These are phyloP conservation scores for Aspergillus felis DNA, from an alignment of 2,329 filamentous ascomycete genomes.

Conservation along the genomic window DNA sequence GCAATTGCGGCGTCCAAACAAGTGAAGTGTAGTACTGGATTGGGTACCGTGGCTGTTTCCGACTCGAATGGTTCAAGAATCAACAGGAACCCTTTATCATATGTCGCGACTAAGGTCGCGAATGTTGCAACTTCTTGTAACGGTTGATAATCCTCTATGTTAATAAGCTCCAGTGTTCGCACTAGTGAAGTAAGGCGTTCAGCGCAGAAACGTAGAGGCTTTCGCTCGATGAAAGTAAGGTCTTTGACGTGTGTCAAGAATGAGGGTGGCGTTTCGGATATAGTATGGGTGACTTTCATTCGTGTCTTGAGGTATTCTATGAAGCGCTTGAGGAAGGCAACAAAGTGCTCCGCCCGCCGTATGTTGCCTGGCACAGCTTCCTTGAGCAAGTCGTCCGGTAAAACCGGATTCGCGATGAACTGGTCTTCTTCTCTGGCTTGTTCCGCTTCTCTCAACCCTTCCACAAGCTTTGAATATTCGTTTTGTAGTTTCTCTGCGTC, in stretches of 20 bases:
- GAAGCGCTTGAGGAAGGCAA: conserved; percentile 90
- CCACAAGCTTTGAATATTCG: conserved; percentile 92
- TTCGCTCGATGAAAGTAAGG: conserved; percentile 95
- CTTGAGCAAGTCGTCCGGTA: conserved; percentile 90
- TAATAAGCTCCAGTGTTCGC: conserved; percentile 89
- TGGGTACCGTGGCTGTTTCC: conserved; percentile 89
- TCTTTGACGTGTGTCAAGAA: conserved; percentile 92
- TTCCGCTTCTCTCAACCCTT: conserved; percentile 82
- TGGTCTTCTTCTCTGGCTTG: conserved; percentile 89
- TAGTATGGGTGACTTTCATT: conserved; percentile 97
- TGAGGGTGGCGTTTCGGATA: conserved; percentile 92
- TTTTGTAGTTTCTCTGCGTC: conserved; percentile 92
- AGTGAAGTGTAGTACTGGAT: conserved; percentile 94
- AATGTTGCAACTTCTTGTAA: conserved; percentile 97
- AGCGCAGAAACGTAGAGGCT: conserved; percentile 86
- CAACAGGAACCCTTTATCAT: conserved; percentile 91
- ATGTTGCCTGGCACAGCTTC: conserved; percentile 98
- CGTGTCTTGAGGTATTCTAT: conserved; percentile 97
- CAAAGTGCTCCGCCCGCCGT: conserved; percentile 89
- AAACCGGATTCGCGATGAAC: conserved; percentile 92
- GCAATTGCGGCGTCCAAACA: conserved; percentile 96
- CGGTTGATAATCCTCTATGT: conserved; percentile 96
- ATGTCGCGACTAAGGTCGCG: conserved; percentile 90
- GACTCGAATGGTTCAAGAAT: conserved; percentile 98
- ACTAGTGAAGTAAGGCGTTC: conserved; percentile 93